Evolutionary conservation across 352 stramenopile genomes (phyloP).

Genomic region (Peronospora farinosa): DNA sequence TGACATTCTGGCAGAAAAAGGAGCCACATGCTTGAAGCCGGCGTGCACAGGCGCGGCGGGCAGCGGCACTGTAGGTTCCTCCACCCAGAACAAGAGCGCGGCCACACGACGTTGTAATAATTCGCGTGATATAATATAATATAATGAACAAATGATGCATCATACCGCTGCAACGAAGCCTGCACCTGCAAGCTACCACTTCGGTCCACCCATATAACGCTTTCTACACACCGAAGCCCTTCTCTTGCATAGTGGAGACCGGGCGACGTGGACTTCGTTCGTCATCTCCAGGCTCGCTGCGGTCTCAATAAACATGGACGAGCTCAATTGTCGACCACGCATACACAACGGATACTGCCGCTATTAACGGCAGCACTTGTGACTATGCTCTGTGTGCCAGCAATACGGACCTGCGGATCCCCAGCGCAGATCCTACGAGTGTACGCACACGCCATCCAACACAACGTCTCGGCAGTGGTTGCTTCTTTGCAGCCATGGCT

Average conservation of each 20-base stretch:
- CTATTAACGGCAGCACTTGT: not conserved
- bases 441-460: slow-evolving; percentile 8
- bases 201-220: slow-evolving; percentile 14
- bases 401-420: slow-evolving; percentile 19
- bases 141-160: not conserved
- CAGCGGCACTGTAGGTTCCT: not conserved
- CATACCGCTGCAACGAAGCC: not conserved
- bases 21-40: not conserved
- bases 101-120: slow-evolving; percentile 4
- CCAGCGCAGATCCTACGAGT: slow-evolving; percentile 15
- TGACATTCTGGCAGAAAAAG: slow-evolving; percentile 16
- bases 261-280: slow-evolving; percentile 8
- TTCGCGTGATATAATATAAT: too few species aligned
- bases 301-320: not conserved
- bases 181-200: slow-evolving; percentile 1
- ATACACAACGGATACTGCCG: slow-evolving; percentile 1
- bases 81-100: slow-evolving; percentile 22
- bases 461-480: slow-evolving; percentile 4
- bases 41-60: not conserved
- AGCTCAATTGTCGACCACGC: not conserved
- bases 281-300: slow-evolving; percentile 18
- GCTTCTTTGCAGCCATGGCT: slow-evolving; percentile 14
- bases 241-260: slow-evolving; percentile 21
- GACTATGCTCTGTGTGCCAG: not conserved
- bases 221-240: slow-evolving; percentile 18